Base-by-base conservation (phyloP, 805 yeast species). In the Candida succiphila region DNA sequence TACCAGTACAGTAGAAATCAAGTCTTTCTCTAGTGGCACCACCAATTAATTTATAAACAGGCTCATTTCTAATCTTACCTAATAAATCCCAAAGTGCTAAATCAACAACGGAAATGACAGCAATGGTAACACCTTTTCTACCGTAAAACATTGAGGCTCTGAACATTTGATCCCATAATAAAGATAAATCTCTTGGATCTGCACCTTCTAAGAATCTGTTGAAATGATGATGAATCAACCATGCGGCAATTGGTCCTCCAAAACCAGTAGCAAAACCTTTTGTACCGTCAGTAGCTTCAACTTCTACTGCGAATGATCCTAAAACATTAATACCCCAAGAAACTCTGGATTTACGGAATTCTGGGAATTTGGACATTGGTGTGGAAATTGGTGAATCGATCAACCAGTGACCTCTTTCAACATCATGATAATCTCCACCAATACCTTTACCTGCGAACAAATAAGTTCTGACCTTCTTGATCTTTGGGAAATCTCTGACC, bases 351-450 rank as follows among this genome's bases (percentile, higher is more conserved):
- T 55, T 51, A 40, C 68, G 52, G 52, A 63, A 66, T 34, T 61
- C 68, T 28, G 58, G 59, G 51, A 54, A 67, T 39, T 63, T 62
- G 37, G 71, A 61, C 73, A 67, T 67, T 28, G 73, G 72, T 37
- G 64, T 67, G 25, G 72, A 51, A 39, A 67, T 65, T 30, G 57
- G 56, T 37, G 55, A 58, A 46, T 67, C 72, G 21, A 67, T 61
- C 17, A 67, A 51, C 73, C 73, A 67, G 40, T 67, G 73, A 17
- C 72, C 72, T 27, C 54, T 48, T 27, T 52, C 63, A 30, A 66
- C 72, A 45, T 67, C 61, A 45, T 67, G 73, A 47, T 67, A 67
- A 44, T 67, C 73, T 38, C 72, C 73, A 35, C 73, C 73, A 34
- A 62, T 54, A 30, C 70, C 72, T 41, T 57, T 60, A 23, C 66